Conservation (phyloP, 306 rosid genomes). For the Oxytropis ochrocephala region DNA sequence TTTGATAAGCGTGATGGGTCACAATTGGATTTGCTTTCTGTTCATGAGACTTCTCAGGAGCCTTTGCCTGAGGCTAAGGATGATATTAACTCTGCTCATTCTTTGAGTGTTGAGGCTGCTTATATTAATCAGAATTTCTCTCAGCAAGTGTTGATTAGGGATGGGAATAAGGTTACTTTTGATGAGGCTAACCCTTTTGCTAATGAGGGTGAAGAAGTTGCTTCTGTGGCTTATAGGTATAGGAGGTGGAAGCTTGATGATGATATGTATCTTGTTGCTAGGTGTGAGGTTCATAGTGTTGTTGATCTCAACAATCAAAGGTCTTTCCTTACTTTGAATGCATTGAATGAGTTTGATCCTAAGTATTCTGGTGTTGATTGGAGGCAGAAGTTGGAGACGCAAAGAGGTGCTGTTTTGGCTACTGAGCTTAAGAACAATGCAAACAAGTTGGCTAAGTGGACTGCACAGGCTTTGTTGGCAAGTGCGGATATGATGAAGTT, state of each 20-base stretch:
- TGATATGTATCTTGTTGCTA: slow-evolving; percentile 73
- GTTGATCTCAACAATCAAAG: slow-evolving; percentile 74
- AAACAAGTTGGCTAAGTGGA: slow-evolving; percentile 90
- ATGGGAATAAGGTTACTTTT: slow-evolving; percentile 70
- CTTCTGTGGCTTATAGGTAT: slow-evolving; percentile 77
- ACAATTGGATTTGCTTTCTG: slow-evolving; percentile 82
- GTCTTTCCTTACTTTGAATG: slow-evolving; percentile 88
- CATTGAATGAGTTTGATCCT: slow-evolving; percentile 80
- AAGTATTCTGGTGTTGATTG: slow-evolving; percentile 90
- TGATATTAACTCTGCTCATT: slow-evolving; percentile 82
- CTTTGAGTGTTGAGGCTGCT: slow-evolving; percentile 79
- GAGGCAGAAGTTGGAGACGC: slow-evolving; percentile 97
- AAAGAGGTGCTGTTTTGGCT: slow-evolving; percentile 95
- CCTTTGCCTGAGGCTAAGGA: slow-evolving; percentile 90
- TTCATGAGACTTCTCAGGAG: slow-evolving; percentile 94
- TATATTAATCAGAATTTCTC: slow-evolving; percentile 89
- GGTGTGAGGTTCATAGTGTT: slow-evolving; percentile 96
- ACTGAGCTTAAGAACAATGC: slow-evolving; percentile 97
- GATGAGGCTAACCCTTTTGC: slow-evolving; percentile 93
- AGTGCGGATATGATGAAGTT: slow-evolving; percentile 92
- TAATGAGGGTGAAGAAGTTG: slow-evolving; percentile 88
- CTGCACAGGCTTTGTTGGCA: slow-evolving; percentile 79
- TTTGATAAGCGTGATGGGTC: slow-evolving; percentile 91
- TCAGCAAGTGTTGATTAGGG: slow-evolving; percentile 72
- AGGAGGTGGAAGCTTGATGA: slow-evolving; percentile 90